phyloP scores from a whole-genome alignment of 164 flowering plant species.

The Vitis rotundifolia region DNA sequence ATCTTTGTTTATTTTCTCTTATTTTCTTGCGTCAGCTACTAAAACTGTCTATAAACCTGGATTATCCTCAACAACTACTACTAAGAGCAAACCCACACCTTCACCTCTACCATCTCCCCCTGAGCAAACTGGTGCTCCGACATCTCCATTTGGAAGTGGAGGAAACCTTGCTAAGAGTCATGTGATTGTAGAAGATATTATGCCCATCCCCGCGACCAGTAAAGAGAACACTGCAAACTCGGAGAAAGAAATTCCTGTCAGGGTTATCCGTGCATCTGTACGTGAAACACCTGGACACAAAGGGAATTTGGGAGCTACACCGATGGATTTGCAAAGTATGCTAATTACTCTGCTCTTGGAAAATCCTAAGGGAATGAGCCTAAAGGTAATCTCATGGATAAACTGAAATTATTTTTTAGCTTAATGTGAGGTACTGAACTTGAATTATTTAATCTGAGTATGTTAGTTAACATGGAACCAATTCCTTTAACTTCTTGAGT shows the following conservation, averaged over 20 bases:
- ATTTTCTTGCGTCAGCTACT: conserved; percentile 19
- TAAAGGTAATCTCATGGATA: conserved; percentile 53
- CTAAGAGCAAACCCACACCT: conserved; percentile 51
- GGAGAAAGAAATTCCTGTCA: conserved; percentile 55
- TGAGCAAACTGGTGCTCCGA: conserved; percentile 40
- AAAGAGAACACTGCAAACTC: conserved; percentile 40
- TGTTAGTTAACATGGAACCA: background rate
- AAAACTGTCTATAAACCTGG: conserved; percentile 55
- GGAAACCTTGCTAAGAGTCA: conserved; percentile 39
- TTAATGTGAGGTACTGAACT: too few species aligned
- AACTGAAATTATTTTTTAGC: background rate
- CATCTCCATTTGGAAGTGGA: conserved; percentile 58
- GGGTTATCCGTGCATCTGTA: conserved; percentile 19
- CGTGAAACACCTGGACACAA: conserved; percentile 36
- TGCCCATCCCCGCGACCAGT: conserved; percentile 21
- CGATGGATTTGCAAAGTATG: conserved; percentile 58
- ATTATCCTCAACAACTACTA: conserved; percentile 36
- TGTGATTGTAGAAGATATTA: conserved; percentile 32
- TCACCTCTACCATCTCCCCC: conserved; percentile 81
- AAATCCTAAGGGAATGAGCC: conserved; percentile 80
- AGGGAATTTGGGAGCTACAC: conserved; percentile 30
- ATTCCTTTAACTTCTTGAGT: too few species aligned
- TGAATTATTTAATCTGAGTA: background rate
- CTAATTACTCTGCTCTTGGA: conserved; percentile 58
- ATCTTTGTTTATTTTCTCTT: background rate